Evolutionary conservation across 768 basidiomycete species (phyloP).

Genomic region (Phanerochaete sordida): DNA sequence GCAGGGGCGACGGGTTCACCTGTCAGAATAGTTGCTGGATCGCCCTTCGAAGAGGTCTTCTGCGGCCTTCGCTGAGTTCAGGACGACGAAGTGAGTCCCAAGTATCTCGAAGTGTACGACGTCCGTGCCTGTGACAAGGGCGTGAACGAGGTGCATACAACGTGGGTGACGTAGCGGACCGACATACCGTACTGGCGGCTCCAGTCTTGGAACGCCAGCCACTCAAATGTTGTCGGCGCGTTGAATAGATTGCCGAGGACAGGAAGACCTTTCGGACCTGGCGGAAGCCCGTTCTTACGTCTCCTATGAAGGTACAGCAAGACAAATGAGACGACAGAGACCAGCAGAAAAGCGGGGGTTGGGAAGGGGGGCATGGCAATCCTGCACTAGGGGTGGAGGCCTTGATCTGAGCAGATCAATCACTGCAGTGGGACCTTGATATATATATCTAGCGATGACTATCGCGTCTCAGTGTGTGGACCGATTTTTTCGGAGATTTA

Average conservation of each 20-base stretch:
- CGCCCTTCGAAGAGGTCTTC: conserved; percentile 32
- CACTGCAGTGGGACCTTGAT: no score
- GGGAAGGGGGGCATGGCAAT: no score
- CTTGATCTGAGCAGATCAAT: no score
- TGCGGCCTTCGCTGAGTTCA: conserved; percentile 29
- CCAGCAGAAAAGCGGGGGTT: no score
- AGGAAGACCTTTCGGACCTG: conserved; percentile 9
- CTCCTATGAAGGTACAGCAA: no score
- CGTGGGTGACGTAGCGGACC: no score
- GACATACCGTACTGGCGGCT: background rate
- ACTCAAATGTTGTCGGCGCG: background rate
- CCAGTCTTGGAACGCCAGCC: background rate
- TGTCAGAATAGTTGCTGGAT: conserved; percentile 29
- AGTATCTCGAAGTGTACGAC: background rate
- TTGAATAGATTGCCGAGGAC: background rate
- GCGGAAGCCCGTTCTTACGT: no score
- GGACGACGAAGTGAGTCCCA: conserved; percentile 23
- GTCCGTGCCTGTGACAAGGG: background rate
- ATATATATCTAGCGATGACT: no score
- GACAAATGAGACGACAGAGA: no score
- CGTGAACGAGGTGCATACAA: background rate
- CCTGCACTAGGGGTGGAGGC: no score
- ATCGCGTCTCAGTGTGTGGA: no score
- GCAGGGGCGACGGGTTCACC: conserved; percentile 6
- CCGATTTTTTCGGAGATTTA: no score